A percentile compares a stretch with the other conserved stretches of the same genome.
phyloP scores from a whole-genome alignment of 2,329 filamentous ascomycete genomes.

The Verruconis gallopava region DNA sequence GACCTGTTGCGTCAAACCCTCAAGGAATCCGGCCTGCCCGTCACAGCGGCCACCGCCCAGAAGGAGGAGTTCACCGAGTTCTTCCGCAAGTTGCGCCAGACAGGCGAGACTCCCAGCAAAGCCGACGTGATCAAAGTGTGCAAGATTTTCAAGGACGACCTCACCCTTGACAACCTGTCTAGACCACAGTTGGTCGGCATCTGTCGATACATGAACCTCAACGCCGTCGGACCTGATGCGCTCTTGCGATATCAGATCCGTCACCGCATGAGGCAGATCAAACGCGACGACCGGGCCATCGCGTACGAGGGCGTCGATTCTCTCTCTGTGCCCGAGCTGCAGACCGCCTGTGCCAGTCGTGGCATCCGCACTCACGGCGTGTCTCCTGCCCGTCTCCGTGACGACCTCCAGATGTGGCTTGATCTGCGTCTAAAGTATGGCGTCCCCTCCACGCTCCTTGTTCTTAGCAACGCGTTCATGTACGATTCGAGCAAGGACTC shows the following conservation, averaged over 20 bases:
- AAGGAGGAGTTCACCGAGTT: conserved; percentile 92
- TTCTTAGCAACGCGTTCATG: conserved; percentile 95
- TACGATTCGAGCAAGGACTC: conserved; percentile 67
- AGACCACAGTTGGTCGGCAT: conserved; percentile 92
- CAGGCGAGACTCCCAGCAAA: conserved; percentile 75
- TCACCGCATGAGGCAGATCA: conserved; percentile 98
- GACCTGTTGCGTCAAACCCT: conserved; percentile 78
- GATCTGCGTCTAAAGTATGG: conserved; percentile 86
- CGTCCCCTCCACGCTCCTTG: conserved; percentile 89
- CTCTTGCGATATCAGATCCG: conserved; percentile 96
- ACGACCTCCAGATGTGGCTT: conserved; percentile 87
- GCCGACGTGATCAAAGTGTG: conserved; percentile 97
- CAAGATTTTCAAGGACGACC: conserved; percentile 96
- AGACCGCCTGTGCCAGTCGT: conserved; percentile 81
- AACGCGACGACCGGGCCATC: conserved; percentile 92
- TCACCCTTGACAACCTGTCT: conserved; percentile 93
- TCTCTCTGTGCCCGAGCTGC: conserved; percentile 83
- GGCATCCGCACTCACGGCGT: conserved; percentile 88
- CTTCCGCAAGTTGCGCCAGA: conserved; percentile 88
- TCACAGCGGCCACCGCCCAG: conserved; percentile 72
- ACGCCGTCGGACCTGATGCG: conserved; percentile 91
- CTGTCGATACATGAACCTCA: conserved; percentile 96
- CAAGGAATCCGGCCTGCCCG: conserved; percentile 80
- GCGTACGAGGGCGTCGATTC: conserved; percentile 87
- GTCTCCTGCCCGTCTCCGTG: conserved; percentile 73